Base-by-base conservation (phyloP, 371 early-diverging fungal species). In the Zychaea mexicana region DNA sequence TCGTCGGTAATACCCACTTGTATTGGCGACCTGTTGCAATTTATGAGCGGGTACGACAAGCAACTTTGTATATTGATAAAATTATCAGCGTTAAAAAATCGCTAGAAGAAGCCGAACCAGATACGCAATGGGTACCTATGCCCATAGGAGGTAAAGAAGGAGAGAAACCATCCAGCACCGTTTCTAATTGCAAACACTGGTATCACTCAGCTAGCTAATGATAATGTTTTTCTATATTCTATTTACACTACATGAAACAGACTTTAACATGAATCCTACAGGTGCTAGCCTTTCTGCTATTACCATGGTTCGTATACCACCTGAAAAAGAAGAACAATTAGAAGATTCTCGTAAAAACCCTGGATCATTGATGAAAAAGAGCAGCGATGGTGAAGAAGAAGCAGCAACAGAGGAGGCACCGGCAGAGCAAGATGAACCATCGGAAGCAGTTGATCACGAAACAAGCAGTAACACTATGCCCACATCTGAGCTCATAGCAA, bases 21-120 rank as follows among this genome's bases (percentile, higher is more conserved):
- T 87, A 83, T 61, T 87, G 87, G 87, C 74, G 82, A 38, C 87
- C 87, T 1, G 71, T 72, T 33, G 78, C 85, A 2, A 78, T 71
- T n/a, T 87, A 87, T 61, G 87, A 87, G 60, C 68, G 85, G 2
- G 65, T 79, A 15, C 73, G 87, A 49, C 87, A 87, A 56, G 71
- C 77, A 0, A 62, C 71, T 2, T 76, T 85, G 17, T 79, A 69
- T 52, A 33, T 59, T 2, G 65, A 68, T 6, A 49, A 65, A 1
- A 32, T 77, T 9, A 24, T 62, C 6, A 72, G 73, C 15, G 63
- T 76, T 3, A 67, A 68, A 26, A 21, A 53, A 19, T 22, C 66
- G 7, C 26, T 72, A 24, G 32, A 30, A 58, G 3, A 33, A 12
- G 31, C 4, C 2, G 38, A 49, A 22, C 15, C 38, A 3, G 24